Conservation (phyloP, 768 basidiomycete genomes). For the Mycena kentingensis region DNA sequence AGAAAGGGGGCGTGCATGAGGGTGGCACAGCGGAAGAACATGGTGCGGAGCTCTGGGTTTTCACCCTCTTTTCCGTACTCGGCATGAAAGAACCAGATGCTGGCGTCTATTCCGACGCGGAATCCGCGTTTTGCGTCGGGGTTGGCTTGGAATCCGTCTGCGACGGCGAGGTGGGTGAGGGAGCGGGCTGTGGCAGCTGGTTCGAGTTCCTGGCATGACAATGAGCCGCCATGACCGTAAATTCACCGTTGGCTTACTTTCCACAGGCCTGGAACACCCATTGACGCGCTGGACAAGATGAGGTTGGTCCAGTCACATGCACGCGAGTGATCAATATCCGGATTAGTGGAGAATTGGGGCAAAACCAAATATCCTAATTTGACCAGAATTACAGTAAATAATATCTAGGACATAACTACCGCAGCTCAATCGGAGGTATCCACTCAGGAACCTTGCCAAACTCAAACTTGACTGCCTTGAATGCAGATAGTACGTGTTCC, state of each 20-base stretch:
- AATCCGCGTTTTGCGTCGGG: constrained; percentile 67
- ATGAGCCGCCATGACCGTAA: too few relatives aligned
- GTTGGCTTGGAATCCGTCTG: constrained; percentile 74
- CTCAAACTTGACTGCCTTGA: constrained; percentile 58
- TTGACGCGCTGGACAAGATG: too few relatives aligned
- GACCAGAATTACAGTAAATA: too few relatives aligned
- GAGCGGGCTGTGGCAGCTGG: constrained; percentile 75
- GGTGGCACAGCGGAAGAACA: constrained; percentile 82
- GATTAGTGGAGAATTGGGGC: too few relatives aligned
- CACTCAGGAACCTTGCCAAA: constrained; percentile 73
- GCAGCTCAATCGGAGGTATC: constrained; percentile 50
- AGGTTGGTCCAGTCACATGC: too few relatives aligned
- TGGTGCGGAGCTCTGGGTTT: constrained; percentile 83
- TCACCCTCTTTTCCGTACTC: constrained; percentile 77
- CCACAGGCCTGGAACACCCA: constrained; percentile 23
- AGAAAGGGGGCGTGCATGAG: constrained; percentile 79
- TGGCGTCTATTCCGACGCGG: constrained; percentile 83
- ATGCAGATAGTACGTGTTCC: constrained; percentile 50
- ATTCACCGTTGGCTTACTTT: not conserved
- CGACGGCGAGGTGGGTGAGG: constrained; percentile 72
- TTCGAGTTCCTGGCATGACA: constrained; percentile 14
- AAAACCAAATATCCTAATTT: too few relatives aligned
- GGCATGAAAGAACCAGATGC: constrained; percentile 83
- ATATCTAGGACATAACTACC: too few relatives aligned
- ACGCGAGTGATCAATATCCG: too few relatives aligned